Conservation (phyloP, 257 asterid genomes). For the Plantago ovata region DNA sequence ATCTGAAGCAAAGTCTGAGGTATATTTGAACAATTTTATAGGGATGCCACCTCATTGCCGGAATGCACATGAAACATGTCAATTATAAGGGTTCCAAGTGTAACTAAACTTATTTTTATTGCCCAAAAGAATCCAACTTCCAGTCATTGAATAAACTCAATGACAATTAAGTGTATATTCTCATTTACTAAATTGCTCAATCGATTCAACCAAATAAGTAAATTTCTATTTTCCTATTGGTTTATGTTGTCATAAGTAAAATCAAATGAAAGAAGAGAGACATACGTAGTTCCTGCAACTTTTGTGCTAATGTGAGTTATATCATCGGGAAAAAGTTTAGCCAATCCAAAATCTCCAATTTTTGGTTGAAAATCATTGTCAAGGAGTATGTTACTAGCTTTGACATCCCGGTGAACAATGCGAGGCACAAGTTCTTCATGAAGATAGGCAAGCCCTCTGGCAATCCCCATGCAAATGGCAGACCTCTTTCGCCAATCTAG, state of each 20-base stretch:
- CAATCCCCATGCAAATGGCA: conserved; percentile 72
- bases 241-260: conserved; percentile 10
- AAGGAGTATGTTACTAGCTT: conserved; percentile 89
- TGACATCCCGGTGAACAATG: conserved; percentile 87
- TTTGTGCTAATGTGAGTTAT: conserved; percentile 91
- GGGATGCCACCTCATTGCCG: no score
- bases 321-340: conserved; percentile 85
- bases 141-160: not conserved
- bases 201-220: conserved; percentile 6
- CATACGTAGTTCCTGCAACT: conserved; percentile 92
- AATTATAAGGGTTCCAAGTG: not conserved
- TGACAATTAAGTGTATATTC: not conserved
- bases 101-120: not conserved
- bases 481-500: conserved; percentile 72
- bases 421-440: conserved; percentile 82
- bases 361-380: conserved; percentile 64
- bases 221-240: not conserved
- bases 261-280: conserved; percentile 22
- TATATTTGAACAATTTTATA: not conserved
- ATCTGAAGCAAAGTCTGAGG: not conserved
- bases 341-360: conserved; percentile 96
- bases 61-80: not conserved
- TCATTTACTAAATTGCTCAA: conserved; percentile 2
- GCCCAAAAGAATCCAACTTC: not conserved
- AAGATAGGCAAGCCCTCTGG: conserved; percentile 79